These are phyloP conservation scores for Cardiosporidium cionae DNA, from an alignment of 169 alveolate genomes.

Conservation along the genomic window DNA sequence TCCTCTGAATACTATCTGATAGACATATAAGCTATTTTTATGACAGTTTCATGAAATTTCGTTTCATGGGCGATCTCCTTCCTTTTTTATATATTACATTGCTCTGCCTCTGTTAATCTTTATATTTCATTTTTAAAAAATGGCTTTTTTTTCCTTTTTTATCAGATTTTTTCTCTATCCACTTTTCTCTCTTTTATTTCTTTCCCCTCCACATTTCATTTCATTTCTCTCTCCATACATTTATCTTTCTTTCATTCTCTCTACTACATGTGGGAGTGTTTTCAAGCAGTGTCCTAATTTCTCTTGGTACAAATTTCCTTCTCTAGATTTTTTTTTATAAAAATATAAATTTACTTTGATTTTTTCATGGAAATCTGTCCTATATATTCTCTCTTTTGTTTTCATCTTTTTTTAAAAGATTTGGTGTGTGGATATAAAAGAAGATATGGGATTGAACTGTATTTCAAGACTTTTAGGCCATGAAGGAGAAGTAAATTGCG, in stretches of 20 bases:
- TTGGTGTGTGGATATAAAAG: slow-evolving; percentile 64
- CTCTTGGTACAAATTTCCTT: neutral
- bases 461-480: slow-evolving; percentile 71
- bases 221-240: neutral
- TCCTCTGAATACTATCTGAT: too few relatives aligned
- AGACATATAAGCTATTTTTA: too few relatives aligned
- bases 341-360: too few relatives aligned
- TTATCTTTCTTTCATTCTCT: neutral
- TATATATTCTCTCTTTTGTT: too few relatives aligned
- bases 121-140: neutral
- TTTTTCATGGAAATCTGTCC: too few relatives aligned
- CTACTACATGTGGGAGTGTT: neutral
- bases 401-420: neutral
- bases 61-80: neutral
- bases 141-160: neutral
- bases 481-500: slow-evolving; percentile 76
- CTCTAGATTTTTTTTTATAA: neutral
- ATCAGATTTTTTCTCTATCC: neutral
- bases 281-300: neutral
- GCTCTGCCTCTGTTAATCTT: neutral
- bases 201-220: neutral
- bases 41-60: too few relatives aligned
- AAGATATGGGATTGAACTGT: slow-evolving; percentile 57
- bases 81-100: neutral
- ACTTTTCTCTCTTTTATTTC: neutral